A percentile compares a stretch with the other conserved stretches of the same genome.
phyloP scores from a whole-genome alignment of 345 rosid species.

The Ceriops decandra region DNA sequence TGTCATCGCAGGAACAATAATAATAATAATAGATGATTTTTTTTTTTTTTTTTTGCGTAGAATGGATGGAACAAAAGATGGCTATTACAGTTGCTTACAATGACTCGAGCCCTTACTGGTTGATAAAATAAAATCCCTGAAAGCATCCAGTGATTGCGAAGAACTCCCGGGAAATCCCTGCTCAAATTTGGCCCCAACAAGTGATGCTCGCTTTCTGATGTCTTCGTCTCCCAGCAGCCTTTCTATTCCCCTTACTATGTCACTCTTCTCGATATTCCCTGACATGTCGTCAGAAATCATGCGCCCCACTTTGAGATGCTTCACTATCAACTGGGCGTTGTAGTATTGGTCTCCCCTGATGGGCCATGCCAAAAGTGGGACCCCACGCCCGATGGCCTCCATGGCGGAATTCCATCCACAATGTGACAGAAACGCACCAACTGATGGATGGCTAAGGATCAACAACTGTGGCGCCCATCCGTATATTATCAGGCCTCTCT shows the following conservation, averaged over 20 bases:
- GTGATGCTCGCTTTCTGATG: constrained; percentile 10
- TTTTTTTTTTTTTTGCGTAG: too few species aligned
- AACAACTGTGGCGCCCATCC: constrained; percentile 55
- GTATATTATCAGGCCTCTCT: constrained; percentile 35
- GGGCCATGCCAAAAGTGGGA: constrained; percentile 50
- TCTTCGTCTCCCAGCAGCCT: constrained; percentile 22
- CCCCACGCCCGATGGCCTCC: constrained; percentile 47
- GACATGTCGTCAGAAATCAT: constrained; percentile 25
- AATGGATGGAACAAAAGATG: too few species aligned
- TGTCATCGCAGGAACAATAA: too few species aligned
- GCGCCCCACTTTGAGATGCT: constrained; percentile 34
- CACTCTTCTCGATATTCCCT: constrained; percentile 15
- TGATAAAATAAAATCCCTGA: constrained; percentile 15
- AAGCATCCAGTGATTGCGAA: constrained; percentile 21
- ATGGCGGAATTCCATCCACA: constrained; percentile 57
- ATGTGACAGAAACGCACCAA: constrained; percentile 48
- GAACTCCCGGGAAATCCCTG: constrained; percentile 37
- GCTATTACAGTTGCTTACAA: too few species aligned
- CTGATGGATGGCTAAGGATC: constrained; percentile 45
- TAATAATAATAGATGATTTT: too few species aligned
- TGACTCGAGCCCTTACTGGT: too few species aligned
- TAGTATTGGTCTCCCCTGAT: constrained; percentile 49
- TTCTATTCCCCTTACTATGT: constrained; percentile 23
- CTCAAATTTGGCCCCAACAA: constrained; percentile 15
- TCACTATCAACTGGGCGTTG: constrained; percentile 42